Evolutionary conservation across 176 grass and related monocot genomes (phyloP).

Genomic region (sorghum (Sorghum bicolor)): Sorghum_bicolor_NCBIv3 NC_012876.2:61772001-61772500

Average conservation of each 20-base stretch:
- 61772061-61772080: neutral
- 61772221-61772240: neutral
- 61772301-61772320: slow-evolving; percentile 74
- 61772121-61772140: neutral
- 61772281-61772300: slow-evolving; percentile 93
- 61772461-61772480: slow-evolving; percentile 95
- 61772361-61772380: slow-evolving; percentile 71
- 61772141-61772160: slow-evolving; percentile 9
- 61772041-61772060: slow-evolving; percentile 16
- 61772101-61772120: slow-evolving; percentile 6
- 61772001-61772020: slow-evolving; percentile 44
- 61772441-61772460: slow-evolving; percentile 15
- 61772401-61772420: slow-evolving; percentile 1
- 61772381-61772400: neutral
- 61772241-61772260: slow-evolving; percentile 12
- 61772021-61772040: slow-evolving; percentile 13
- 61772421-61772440: slow-evolving; percentile 10
- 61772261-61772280: slow-evolving; percentile 83
- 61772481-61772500: slow-evolving; percentile 88
- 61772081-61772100: neutral
- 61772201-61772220: neutral
- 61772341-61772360: slow-evolving; percentile 96
- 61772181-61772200: neutral
- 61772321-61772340: slow-evolving; percentile 87
- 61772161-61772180: neutral